phyloP scores from a whole-genome alignment of 495 filamentous ascomycete species.

The Podospora didyma region DNA sequence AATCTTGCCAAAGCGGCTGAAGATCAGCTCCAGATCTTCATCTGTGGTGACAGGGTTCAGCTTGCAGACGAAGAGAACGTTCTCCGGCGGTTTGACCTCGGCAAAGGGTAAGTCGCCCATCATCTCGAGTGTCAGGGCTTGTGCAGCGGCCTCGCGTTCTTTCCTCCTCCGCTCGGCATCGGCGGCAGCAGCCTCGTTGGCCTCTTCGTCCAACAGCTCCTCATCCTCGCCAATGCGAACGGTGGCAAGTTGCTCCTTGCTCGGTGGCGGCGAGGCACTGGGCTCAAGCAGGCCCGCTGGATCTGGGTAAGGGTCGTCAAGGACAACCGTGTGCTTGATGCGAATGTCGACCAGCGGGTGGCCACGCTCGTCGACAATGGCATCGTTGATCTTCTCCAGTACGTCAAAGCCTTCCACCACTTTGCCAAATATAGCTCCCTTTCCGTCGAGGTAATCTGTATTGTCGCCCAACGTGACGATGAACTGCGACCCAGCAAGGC shows the following conservation, averaged over 20 bases:
- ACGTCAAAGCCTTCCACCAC: constrained; percentile 92
- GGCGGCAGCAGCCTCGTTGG: constrained; percentile 72
- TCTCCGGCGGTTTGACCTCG: constrained; percentile 96
- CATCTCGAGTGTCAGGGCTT: constrained; percentile 94
- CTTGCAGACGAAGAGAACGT: constrained; percentile 97
- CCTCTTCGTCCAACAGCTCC: constrained; percentile 56
- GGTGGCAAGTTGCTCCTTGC: constrained; percentile 81
- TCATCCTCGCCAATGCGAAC: constrained; percentile 91
- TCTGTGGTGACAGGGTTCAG: constrained; percentile 94
- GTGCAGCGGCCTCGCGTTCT: constrained; percentile 88
- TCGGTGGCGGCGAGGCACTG: constrained; percentile 74
- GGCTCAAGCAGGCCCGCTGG: constrained; percentile 71
- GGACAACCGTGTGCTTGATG: constrained; percentile 82
- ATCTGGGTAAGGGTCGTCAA: constrained; percentile 86
- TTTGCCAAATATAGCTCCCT: constrained; percentile 89
- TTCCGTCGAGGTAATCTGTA: constrained; percentile 83
- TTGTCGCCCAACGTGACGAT: constrained; percentile 83
- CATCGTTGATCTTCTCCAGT: constrained; percentile 86
- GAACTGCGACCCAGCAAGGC: constrained; percentile 83
- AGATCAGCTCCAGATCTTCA: constrained; percentile 90
- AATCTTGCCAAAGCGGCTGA: constrained; percentile 94
- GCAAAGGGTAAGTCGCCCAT: constrained; percentile 97
- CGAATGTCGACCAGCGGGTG: constrained; percentile 86
- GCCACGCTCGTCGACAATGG: constrained; percentile 79
- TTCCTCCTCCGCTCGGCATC: constrained; percentile 73